Base-by-base conservation (phyloP, 2,329 filamentous ascomycete species). In the Sporothrix luriei region DNA sequence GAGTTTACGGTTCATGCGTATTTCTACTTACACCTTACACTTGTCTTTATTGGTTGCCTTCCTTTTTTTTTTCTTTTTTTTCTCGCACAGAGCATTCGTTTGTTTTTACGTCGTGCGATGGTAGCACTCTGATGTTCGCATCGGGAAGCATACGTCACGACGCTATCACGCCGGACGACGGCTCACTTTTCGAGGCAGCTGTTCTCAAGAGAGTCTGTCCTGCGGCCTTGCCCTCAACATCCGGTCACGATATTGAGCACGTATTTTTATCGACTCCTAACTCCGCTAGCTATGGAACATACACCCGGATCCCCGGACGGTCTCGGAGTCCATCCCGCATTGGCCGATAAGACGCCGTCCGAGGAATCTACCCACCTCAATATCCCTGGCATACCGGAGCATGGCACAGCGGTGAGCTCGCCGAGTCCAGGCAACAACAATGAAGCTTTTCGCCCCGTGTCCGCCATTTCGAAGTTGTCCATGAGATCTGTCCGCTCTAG, bases 381-480 rank as follows among this genome's bases (percentile, higher is more conserved):
- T 13, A 61, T 43, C 11, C 29, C 40, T 9, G 55, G 24, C n/a
- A 24, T 46, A 13, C 26, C 61, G 13, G 43, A 33, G 9, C 61
- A 21, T 33, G 43, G 11, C 24, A 43, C 59, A 24, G 40, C 21
- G 33, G 33, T 33, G 33, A 9, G 1, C 33, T 7, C 33, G 9
- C 33, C 33, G 33, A 6, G 33, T 7, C 7, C 33, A 33, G 2
- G 16, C 24, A 66, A 24, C 48, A 61, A 61, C 26, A 52, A 49
- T 38, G 46, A 82, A 72, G 80, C 78, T 73, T 85, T 84, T 16
- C 83, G 85, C 21, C 83, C 84, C 65, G 82, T 82, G 73, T 89
- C 86, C 0, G 76, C 85, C 43, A 76, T 85, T 43, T 84, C 84
- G 0, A 83, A 78, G 38, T 79, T 78, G 46, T 85, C 84, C 26